Conservation (phyloP, 805 yeast genomes). For the Saccharomycopsis olivae region DNA sequence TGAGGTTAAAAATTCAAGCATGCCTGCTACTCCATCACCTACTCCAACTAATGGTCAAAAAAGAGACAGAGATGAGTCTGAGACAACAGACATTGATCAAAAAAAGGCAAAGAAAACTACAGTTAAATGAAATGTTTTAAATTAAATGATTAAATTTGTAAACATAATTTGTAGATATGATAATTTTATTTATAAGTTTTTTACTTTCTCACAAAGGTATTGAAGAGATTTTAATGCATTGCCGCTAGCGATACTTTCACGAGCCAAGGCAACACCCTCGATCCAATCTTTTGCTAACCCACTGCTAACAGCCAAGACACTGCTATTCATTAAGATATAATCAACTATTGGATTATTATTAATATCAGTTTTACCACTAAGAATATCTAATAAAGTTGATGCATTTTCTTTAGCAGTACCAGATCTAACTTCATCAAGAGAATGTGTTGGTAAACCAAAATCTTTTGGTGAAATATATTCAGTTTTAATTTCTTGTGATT, state of each 20-base stretch:
- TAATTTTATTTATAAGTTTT: too few species aligned
- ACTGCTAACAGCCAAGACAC: conserved; percentile 73
- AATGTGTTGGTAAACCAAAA: conserved; percentile 72
- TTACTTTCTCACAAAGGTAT: too few species aligned
- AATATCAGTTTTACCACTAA: conserved; percentile 34
- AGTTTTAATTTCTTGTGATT: conserved; percentile 31
- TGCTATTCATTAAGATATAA: conserved; percentile 83
- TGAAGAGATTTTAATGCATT: conserved; percentile 51
- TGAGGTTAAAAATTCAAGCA: background rate
- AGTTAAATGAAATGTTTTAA: too few species aligned
- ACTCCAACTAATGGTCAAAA: background rate
- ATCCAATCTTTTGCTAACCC: conserved; percentile 63
- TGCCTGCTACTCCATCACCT: background rate
- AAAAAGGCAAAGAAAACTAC: too few species aligned
- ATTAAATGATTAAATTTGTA: too few species aligned
- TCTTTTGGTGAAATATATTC: conserved; percentile 55
- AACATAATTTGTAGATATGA: too few species aligned
- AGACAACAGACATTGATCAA: too few species aligned
- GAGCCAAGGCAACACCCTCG: conserved; percentile 68
- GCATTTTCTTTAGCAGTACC: conserved; percentile 90
- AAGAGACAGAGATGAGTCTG: too few species aligned
- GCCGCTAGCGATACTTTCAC: conserved; percentile 56
- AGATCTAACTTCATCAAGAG: conserved; percentile 56
- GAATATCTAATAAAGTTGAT: conserved; percentile 32
- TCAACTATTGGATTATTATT: conserved; percentile 61